Conservation (phyloP, 805 yeast species). For the Wickerhamomyces bovis region DNA sequence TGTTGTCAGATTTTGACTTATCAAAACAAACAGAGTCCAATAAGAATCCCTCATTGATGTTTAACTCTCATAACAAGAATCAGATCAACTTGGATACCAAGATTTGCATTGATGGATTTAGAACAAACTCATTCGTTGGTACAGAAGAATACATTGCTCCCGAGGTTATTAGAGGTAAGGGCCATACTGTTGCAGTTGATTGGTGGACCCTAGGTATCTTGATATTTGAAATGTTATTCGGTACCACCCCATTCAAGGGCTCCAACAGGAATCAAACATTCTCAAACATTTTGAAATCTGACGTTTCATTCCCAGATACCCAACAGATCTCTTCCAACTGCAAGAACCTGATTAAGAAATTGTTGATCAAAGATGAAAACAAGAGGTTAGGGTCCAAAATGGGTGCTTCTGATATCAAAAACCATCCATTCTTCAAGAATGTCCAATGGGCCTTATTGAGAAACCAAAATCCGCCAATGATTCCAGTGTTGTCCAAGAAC, state of each 20-base stretch:
- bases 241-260: slow-evolving; percentile 96
- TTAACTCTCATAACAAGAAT: slow-evolving; percentile 26
- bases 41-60: slow-evolving; percentile 64
- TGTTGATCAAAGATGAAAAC: slow-evolving; percentile 81
- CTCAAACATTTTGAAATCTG: slow-evolving; percentile 77
- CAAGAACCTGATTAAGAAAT: slow-evolving; percentile 70
- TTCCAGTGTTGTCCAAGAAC: slow-evolving; percentile 65
- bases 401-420: slow-evolving; percentile 93
- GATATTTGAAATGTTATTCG: slow-evolving; percentile 90
- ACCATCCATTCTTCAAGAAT: slow-evolving; percentile 84
- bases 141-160: slow-evolving; percentile 99
- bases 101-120: slow-evolving; percentile 90
- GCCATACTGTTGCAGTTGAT: slow-evolving; percentile 96
- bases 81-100: slow-evolving; percentile 82
- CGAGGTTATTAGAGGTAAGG: slow-evolving; percentile 93
- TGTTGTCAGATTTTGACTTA: slow-evolving; percentile 94
- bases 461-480: slow-evolving; percentile 92
- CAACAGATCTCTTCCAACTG: slow-evolving; percentile 68
- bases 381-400: slow-evolving; percentile 86
- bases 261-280: slow-evolving; percentile 83
- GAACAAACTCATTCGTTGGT: slow-evolving; percentile 97
- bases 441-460: slow-evolving; percentile 94
- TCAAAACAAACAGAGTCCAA: slow-evolving; percentile 80
- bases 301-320: slow-evolving; percentile 70
- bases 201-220: slow-evolving; percentile 99